Evolutionary conservation across 2,329 filamentous ascomycete genomes (phyloP).

Genomic region (Dactylellina cionopaga): DNA sequence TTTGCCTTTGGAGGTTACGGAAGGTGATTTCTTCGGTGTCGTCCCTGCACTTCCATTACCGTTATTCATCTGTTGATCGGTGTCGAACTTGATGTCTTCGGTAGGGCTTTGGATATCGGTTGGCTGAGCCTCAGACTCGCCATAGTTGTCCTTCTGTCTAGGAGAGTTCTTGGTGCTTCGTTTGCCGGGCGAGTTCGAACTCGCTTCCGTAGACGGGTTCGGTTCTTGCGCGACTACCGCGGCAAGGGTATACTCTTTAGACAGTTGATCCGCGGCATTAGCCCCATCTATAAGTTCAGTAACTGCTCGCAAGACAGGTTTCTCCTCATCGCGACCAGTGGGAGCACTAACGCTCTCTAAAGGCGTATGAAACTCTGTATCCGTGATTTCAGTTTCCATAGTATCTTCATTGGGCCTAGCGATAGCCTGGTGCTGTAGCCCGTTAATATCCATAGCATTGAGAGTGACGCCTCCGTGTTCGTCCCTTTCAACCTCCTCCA

Average conservation of each 20-base stretch:
- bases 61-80: slow-evolving; percentile 1
- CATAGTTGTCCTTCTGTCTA: slow-evolving; percentile 17
- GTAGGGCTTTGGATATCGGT: neutral
- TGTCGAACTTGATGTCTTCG: slow-evolving; percentile 11
- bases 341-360: neutral
- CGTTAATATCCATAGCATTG: neutral
- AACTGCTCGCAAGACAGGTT: neutral
- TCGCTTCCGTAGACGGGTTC: neutral
- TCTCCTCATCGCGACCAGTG: neutral
- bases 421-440: neutral
- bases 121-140: neutral
- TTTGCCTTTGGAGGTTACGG: slow-evolving; percentile 20
- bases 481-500: slow-evolving; percentile 6
- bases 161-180: slow-evolving; percentile 24
- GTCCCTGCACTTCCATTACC: neutral
- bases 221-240: neutral
- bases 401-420: slow-evolving; percentile 20
- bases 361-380: slow-evolving; percentile 41
- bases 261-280: slow-evolving; percentile 25
- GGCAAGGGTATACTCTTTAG: slow-evolving; percentile 24
- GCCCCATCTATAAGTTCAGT: slow-evolving; percentile 7
- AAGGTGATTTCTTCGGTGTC: slow-evolving; percentile 42
- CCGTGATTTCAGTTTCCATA: slow-evolving; percentile 42
- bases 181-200: slow-evolving; percentile 22
- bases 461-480: neutral